These are phyloP conservation scores for Hyphodiscus hymeniophilus DNA, from an alignment of 495 filamentous ascomycete species.

Conservation along the genomic window DNA sequence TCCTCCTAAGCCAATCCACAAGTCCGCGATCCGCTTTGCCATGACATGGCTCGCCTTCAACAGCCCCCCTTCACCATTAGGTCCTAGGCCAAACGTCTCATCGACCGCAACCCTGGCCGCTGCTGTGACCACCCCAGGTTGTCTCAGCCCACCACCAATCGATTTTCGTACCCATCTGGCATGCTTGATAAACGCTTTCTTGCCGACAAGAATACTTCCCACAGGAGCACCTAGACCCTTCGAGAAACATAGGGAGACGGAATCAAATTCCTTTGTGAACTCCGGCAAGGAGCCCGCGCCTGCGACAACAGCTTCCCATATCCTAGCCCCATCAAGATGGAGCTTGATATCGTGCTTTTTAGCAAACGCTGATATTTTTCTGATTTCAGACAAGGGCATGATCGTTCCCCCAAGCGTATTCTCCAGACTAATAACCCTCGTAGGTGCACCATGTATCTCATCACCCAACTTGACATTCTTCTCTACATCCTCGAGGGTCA, in stretches of 20 bases:
- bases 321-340: constrained; percentile 76
- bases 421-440: constrained; percentile 72
- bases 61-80: constrained; percentile 54
- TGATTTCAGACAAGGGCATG: constrained; percentile 63
- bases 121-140: constrained; percentile 54
- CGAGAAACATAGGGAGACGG: constrained; percentile 73
- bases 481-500: constrained; percentile 70
- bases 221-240: constrained; percentile 89
- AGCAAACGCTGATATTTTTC: constrained; percentile 61
- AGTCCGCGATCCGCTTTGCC: constrained; percentile 54
- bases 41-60: constrained; percentile 51
- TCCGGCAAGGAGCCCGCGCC: constrained; percentile 55
- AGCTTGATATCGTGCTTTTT: constrained; percentile 56
- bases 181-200: constrained; percentile 54
- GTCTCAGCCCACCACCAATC: constrained; percentile 76
- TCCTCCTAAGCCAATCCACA: constrained; percentile 58
- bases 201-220: constrained; percentile 70
- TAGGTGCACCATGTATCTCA: constrained; percentile 60
- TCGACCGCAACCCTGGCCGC: constrained; percentile 52
- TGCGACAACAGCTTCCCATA: constrained; percentile 69
- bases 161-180: constrained; percentile 76
- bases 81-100: constrained; percentile 59
- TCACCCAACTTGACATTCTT: constrained; percentile 41
- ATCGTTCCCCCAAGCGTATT: constrained; percentile 77
- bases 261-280: constrained; percentile 68